Evolutionary conservation across 176 grass and related monocot species (phyloP).

Genomic region (Elaeis guineensis): DNA sequence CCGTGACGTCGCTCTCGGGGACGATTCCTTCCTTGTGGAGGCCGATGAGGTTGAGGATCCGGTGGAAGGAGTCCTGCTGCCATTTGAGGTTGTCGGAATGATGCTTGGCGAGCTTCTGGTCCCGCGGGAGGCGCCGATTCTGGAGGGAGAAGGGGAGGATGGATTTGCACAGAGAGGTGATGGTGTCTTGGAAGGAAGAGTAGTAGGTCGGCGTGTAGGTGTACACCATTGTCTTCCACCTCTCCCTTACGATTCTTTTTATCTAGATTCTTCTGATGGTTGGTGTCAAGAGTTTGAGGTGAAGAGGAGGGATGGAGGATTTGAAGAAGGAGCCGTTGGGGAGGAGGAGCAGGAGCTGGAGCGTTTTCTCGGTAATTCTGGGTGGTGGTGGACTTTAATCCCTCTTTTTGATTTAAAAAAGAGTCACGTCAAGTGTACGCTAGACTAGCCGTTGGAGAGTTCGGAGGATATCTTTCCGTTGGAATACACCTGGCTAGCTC

Average conservation of each 20-base stretch:
- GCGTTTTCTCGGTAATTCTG: too few species aligned
- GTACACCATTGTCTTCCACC: conserved; percentile 36
- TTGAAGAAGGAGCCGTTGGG: too few species aligned
- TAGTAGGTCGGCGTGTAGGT: conserved; percentile 85
- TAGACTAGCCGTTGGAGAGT: too few species aligned
- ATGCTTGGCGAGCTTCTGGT: conserved; percentile 50
- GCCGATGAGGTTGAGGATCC: conserved; percentile 72
- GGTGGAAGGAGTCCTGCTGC: conserved; percentile 96
- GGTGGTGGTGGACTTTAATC: too few species aligned
- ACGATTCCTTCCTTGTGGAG: conserved; percentile 88
- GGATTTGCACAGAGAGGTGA: conserved; percentile 89
- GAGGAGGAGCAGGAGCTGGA: too few species aligned
- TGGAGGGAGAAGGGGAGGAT: conserved; percentile 59
- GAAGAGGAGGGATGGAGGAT: too few species aligned
- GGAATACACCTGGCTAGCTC: too few species aligned
- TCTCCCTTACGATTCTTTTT: neutral
- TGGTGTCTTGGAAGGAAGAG: conserved; percentile 86
- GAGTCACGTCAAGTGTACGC: too few species aligned
- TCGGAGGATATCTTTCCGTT: too few species aligned
- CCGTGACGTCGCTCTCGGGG: conserved; percentile 50
- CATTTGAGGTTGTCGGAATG: conserved; percentile 79
- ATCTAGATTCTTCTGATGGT: too few species aligned
- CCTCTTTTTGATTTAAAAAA: too few species aligned
- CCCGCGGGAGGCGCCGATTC: conserved; percentile 33
- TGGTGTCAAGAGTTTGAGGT: too few species aligned